phyloP scores from a whole-genome alignment of 1,284 basidiomycete genomes.

The Cystobasidium sp. region DNA sequence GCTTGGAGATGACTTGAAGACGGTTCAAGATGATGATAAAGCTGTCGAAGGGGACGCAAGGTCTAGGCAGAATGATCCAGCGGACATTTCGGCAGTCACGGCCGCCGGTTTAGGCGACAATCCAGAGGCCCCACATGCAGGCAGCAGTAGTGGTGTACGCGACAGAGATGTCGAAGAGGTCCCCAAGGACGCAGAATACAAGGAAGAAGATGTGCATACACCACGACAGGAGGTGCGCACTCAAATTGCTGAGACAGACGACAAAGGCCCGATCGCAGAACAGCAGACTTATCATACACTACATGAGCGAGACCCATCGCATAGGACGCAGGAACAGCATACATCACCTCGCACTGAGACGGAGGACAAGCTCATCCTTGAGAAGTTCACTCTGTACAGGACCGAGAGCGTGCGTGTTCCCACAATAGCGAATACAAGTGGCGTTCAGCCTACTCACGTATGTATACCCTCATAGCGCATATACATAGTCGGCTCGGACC shows the following conservation, averaged over 20 bases:
- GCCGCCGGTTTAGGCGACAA: background rate
- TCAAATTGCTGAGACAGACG: slow-evolving; percentile 1
- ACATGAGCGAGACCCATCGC: background rate
- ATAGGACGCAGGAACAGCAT: slow-evolving; percentile 5
- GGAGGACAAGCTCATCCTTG: slow-evolving; percentile 24
- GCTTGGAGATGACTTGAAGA: background rate
- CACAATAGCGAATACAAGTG: background rate
- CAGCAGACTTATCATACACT: background rate
- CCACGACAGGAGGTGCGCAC: background rate
- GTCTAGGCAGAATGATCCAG: slow-evolving; percentile 2
- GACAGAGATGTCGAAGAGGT: background rate
- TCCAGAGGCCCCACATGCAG: background rate
- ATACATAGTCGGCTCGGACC: slow-evolving; percentile 85
- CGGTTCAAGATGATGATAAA: background rate
- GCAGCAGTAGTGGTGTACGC: background rate
- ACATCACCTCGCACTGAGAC: background rate
- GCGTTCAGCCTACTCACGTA: background rate
- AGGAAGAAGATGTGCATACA: background rate
- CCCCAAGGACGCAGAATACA: background rate
- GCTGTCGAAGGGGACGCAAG: background rate
- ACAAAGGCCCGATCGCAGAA: slow-evolving; percentile 1
- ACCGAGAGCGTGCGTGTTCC: slow-evolving; percentile 26
- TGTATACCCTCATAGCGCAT: slow-evolving; percentile 63
- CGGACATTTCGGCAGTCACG: slow-evolving; percentile 1
- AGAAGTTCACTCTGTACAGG: slow-evolving; percentile 26